Percentiles rank a stretch among this genome's conserved stretches.
Evolutionary conservation across 306 rosid species (phyloP).

Genomic region (Fagus sylvatica): DNA sequence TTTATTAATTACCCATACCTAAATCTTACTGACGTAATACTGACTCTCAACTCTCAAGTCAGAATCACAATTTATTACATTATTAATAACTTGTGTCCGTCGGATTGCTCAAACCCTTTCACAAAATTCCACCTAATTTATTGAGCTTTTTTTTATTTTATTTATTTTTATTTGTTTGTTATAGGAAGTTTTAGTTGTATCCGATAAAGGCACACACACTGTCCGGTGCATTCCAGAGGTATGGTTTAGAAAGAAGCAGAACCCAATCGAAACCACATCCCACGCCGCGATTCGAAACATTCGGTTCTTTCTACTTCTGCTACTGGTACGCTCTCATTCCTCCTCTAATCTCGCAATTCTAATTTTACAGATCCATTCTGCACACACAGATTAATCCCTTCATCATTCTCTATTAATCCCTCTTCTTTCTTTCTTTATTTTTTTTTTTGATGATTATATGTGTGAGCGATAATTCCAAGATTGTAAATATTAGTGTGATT

Average conservation of each 20-base stretch:
- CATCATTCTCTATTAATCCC: not conserved
- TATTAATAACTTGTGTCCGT: too few relatives aligned
- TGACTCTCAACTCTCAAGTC: too few relatives aligned
- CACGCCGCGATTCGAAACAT: not conserved
- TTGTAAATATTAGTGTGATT: not conserved
- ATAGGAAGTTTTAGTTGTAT: not conserved
- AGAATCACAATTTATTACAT: too few relatives aligned
- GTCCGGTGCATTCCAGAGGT: not conserved
- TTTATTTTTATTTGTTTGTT: too few relatives aligned
- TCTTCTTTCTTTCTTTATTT: not conserved
- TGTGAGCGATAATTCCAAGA: not conserved
- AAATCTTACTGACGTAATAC: too few relatives aligned
- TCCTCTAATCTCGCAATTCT: too few relatives aligned
- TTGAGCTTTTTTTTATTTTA: too few relatives aligned
- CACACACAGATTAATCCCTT: not conserved
- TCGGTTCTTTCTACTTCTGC: not conserved
- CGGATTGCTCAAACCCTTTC: not conserved
- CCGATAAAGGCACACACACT: not conserved
- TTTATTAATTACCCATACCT: too few relatives aligned
- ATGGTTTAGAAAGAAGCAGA: not conserved
- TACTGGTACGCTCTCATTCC: not conserved
- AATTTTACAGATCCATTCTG: too few relatives aligned
- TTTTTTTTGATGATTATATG: not conserved
- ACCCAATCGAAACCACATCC: too few relatives aligned
- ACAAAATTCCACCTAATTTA: too few relatives aligned